Percentiles rank a stretch among this genome's conserved stretches.
Conservation (phyloP, 1,284 basidiomycete species). For the Takashimella tepidaria region DNA sequence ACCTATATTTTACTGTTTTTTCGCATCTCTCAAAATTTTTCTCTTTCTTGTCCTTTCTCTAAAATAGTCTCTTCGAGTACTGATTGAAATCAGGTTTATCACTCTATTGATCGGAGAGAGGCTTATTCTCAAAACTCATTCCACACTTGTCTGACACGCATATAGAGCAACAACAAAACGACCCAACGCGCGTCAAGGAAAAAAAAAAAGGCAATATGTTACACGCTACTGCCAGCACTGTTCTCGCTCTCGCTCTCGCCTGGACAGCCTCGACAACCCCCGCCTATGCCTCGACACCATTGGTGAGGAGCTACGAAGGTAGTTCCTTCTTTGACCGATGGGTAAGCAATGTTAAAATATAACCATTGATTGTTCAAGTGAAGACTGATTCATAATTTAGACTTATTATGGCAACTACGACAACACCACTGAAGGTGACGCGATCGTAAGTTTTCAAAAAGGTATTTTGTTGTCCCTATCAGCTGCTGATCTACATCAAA, state of each 20-base stretch:
- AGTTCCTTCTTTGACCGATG: conserved; percentile 20
- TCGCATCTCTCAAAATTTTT: no score
- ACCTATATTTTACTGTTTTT: no score
- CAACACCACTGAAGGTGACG: conserved; percentile 25
- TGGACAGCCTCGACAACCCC: not conserved
- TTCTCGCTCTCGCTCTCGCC: not conserved
- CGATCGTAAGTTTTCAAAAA: conserved; percentile 14
- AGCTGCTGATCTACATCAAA: not conserved
- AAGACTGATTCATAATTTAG: no score
- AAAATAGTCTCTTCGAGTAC: no score
- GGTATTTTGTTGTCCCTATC: no score
- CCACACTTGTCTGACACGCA: no score
- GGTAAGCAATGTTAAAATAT: conserved; percentile 49
- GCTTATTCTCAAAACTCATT: no score
- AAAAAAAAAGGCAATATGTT: not conserved
- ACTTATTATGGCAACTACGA: conserved; percentile 6
- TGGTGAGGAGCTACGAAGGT: conserved; percentile 13
- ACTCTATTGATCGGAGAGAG: no score
- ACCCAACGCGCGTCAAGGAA: not conserved
- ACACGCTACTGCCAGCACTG: not conserved
- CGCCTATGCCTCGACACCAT: conserved; percentile 6
- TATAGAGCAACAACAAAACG: no score
- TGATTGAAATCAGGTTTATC: no score
- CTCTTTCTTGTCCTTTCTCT: no score
- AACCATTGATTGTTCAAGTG: conserved; percentile 59